Evolutionary conservation across 2,329 filamentous ascomycete genomes (phyloP).

Genomic region (Colletotrichum orbiculare): DNA sequence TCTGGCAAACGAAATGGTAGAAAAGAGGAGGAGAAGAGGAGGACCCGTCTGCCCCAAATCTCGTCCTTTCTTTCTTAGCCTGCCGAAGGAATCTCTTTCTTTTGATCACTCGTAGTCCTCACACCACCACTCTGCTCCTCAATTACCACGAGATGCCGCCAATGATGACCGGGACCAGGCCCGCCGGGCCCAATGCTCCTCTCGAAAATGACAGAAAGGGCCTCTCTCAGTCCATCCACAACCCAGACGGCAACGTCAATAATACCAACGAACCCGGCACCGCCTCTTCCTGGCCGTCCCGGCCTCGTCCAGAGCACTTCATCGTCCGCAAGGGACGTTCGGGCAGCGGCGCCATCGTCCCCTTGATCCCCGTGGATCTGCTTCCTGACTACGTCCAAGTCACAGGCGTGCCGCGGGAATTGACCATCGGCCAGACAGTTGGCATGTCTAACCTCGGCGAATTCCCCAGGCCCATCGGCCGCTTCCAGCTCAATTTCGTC

Average conservation of each 20-base stretch:
- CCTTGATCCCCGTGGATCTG: constrained; percentile 65
- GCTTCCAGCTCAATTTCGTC: constrained; percentile 7
- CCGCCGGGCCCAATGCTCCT: background rate
- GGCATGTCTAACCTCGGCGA: constrained; percentile 53
- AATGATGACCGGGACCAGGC: background rate
- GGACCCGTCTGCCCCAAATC: no score
- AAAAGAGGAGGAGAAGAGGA: background rate
- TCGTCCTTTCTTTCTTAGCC: no score
- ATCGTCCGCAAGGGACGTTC: constrained; percentile 46
- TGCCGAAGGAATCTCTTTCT: background rate
- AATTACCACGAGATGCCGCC: constrained; percentile 2
- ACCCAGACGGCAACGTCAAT: constrained; percentile 8
- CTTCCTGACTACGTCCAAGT: constrained; percentile 59
- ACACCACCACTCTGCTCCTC: background rate
- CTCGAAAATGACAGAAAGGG: constrained; percentile 15
- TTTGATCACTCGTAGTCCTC: background rate
- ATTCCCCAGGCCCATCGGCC: constrained; percentile 38
- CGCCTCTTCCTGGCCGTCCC: background rate
- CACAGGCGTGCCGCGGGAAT: constrained; percentile 54
- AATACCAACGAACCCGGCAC: no score
- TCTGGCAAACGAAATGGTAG: constrained; percentile 9
- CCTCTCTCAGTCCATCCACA: constrained; percentile 33
- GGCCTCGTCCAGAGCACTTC: constrained; percentile 49
- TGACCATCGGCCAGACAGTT: constrained; percentile 50
- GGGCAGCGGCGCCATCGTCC: constrained; percentile 55